Evolutionary conservation across 164 flowering plant genomes (phyloP).

Genomic region (Paratinospora sagittata): DNA sequence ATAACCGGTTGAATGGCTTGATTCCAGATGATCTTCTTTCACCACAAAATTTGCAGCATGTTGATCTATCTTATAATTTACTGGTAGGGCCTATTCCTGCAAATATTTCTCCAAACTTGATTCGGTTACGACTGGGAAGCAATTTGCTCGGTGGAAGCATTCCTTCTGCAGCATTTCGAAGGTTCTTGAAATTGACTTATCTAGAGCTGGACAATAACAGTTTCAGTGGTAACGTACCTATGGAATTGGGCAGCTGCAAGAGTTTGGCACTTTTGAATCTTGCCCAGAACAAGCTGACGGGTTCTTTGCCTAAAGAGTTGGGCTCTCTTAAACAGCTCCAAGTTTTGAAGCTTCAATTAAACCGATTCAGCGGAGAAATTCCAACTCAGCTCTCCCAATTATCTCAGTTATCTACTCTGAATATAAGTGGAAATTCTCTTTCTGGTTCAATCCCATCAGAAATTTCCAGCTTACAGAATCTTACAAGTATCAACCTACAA

Average conservation of each 20-base stretch:
- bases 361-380: constrained; percentile 44
- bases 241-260: constrained; percentile 38
- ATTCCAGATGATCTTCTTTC: constrained; percentile 50
- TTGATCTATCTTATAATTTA: constrained; percentile 48
- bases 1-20: constrained; percentile 36
- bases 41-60: constrained; percentile 27
- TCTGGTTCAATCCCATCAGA: constrained; percentile 47
- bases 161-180: constrained; percentile 23
- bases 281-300: constrained; percentile 42
- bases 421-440: constrained; percentile 49
- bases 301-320: constrained; percentile 38
- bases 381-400: constrained; percentile 35
- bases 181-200: constrained; percentile 36
- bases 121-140: constrained; percentile 53
- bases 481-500: constrained; percentile 35
- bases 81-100: constrained; percentile 47
- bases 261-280: constrained; percentile 46
- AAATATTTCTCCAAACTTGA: constrained; percentile 32
- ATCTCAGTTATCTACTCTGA: constrained; percentile 28
- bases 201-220: constrained; percentile 55
- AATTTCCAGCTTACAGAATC: constrained; percentile 30
- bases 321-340: constrained; percentile 43
- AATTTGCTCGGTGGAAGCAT: constrained; percentile 40
- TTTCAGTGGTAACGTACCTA: constrained; percentile 43
- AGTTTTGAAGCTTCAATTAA: constrained; percentile 46